Percentiles rank a stretch among this genome's conserved stretches.
Evolutionary conservation across 352 stramenopile genomes (phyloP).

Genomic region (Globisporangium parvum): DNA sequence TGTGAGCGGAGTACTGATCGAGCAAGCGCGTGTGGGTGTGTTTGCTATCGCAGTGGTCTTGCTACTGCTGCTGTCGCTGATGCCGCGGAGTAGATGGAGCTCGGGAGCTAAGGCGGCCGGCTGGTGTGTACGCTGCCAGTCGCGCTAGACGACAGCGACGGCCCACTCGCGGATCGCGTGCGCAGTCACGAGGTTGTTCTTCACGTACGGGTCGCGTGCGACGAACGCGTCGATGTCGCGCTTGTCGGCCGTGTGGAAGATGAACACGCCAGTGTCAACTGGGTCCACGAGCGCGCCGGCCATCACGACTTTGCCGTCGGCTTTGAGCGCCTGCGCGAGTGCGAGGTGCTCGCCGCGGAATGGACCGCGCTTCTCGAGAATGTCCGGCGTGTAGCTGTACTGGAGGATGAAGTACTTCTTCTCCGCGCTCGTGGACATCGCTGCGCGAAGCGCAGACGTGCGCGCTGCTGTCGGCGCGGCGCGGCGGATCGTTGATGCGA

Average conservation of each 20-base stretch:
- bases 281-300: conserved; percentile 63
- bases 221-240: conserved; percentile 55
- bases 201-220: conserved; percentile 62
- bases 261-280: conserved; percentile 47
- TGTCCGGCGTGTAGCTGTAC: conserved; percentile 73
- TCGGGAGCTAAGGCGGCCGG: no score
- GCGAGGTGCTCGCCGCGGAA: conserved; percentile 65
- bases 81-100: no score
- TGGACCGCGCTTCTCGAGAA: conserved; percentile 59
- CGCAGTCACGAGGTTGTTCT: conserved; percentile 61
- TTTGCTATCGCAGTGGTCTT: no score
- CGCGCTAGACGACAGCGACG: conserved; percentile 44
- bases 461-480: not conserved
- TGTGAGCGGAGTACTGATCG: no score
- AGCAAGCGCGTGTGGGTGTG: no score
- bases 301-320: conserved; percentile 56
- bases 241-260: conserved; percentile 59
- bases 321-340: conserved; percentile 41
- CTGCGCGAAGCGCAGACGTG: not conserved
- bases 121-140: not conserved
- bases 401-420: conserved; percentile 64
- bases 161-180: conserved; percentile 70
- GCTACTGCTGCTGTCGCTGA: no score
- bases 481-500: conserved; percentile 1
- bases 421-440: conserved; percentile 28